phyloP scores from a whole-genome alignment of 2,329 filamentous ascomycete species.

The Diaporthe sp. region DNA sequence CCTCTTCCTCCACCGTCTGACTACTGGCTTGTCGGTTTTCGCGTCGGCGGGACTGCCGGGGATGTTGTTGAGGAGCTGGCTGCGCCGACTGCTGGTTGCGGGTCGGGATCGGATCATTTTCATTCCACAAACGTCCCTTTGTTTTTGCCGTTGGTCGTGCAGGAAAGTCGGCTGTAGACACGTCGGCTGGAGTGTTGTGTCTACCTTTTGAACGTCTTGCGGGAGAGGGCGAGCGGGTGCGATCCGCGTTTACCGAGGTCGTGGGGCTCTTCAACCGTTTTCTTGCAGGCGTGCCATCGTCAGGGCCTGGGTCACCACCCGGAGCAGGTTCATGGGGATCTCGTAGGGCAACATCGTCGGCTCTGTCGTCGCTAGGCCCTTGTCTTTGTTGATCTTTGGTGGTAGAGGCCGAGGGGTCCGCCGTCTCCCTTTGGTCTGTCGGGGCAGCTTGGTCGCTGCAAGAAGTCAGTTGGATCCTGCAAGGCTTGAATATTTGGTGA shows the following conservation, averaged over 20 bases:
- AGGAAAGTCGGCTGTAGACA: conserved; percentile 24
- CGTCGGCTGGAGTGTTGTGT: background rate
- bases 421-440: background rate
- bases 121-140: conserved; percentile 33
- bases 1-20: conserved; percentile 37
- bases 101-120: conserved; percentile 23
- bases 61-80: background rate
- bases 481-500: background rate
- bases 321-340: background rate
- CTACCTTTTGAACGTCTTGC: background rate
- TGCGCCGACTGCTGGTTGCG: conserved; percentile 4
- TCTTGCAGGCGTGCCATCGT: background rate
- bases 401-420: background rate
- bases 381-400: background rate
- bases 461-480: background rate
- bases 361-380: background rate
- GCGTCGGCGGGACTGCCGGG: background rate
- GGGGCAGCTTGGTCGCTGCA: background rate
- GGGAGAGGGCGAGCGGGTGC: conserved; percentile 21
- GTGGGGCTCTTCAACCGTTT: conserved; percentile 32
- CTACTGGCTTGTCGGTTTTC: background rate
- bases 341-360: background rate
- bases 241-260: conserved; percentile 14
- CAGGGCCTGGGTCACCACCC: background rate
- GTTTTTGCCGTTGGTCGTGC: background rate